phyloP scores from a whole-genome alignment of 495 filamentous ascomycete species.

The Hypoxylon crocopeplum region DNA sequence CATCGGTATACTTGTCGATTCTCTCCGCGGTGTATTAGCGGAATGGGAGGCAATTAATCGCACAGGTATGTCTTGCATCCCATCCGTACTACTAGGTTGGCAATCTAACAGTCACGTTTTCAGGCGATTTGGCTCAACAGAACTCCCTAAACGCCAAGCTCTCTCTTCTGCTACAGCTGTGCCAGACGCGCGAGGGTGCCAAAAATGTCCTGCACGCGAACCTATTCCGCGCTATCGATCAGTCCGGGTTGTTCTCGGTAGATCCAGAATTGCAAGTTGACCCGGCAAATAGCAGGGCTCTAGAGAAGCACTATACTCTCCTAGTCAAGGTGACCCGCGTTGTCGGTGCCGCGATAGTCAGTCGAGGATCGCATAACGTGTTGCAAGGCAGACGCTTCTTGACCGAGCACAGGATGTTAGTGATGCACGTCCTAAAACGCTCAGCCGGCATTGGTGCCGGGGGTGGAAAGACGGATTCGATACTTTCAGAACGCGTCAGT shows the following conservation, averaged over 20 bases:
- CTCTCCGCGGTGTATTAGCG: constrained; percentile 70
- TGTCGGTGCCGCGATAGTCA: constrained; percentile 77
- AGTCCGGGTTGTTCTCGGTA: constrained; percentile 81
- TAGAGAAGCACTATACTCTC: constrained; percentile 82
- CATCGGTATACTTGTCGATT: constrained; percentile 84
- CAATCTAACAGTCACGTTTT: constrained; percentile 31
- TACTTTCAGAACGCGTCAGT: constrained; percentile 55
- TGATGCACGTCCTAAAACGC: constrained; percentile 90
- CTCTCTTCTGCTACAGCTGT: constrained; percentile 81
- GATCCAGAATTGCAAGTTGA: constrained; percentile 85
- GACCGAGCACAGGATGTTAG: constrained; percentile 75
- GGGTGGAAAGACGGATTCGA: constrained; percentile 38
- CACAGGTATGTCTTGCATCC: constrained; percentile 40
- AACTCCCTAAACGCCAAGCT: constrained; percentile 78
- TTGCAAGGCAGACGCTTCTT: constrained; percentile 79
- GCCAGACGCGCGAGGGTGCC: constrained; percentile 79
- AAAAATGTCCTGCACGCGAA: constrained; percentile 83
- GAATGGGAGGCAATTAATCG: constrained; percentile 57
- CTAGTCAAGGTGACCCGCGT: constrained; percentile 82
- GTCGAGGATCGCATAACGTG: constrained; percentile 81
- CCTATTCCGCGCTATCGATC: constrained; percentile 81
- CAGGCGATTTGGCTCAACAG: constrained; percentile 44
- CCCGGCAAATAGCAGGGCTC: constrained; percentile 64
- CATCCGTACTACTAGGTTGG: neutral
- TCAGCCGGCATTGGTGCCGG: constrained; percentile 76